A percentile compares a stretch with the other conserved stretches of the same genome.
phyloP scores from a whole-genome alignment of 345 rosid species.

The Eucalyptus regnans region DNA sequence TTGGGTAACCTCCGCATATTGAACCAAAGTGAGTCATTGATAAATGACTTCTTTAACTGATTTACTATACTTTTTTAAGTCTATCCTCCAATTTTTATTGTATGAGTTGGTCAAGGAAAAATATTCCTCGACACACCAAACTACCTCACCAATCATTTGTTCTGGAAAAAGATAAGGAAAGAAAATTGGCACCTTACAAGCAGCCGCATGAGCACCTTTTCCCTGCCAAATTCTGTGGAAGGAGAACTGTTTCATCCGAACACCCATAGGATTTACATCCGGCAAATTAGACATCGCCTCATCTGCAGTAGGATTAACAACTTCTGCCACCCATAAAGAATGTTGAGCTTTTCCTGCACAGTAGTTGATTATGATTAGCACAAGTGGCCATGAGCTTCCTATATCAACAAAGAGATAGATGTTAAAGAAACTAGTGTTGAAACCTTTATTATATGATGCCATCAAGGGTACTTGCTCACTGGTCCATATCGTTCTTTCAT shows the following conservation, averaged over 20 bases:
- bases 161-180: not conserved
- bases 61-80: not conserved
- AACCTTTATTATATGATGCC: constrained; percentile 91
- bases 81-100: not conserved
- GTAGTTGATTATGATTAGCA: not conserved
- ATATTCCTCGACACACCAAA: not conserved
- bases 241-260: constrained; percentile 44
- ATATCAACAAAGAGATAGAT: not conserved
- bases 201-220: constrained; percentile 76
- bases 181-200: constrained; percentile 48
- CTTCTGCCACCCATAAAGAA: constrained; percentile 83
- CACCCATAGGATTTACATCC: constrained; percentile 32
- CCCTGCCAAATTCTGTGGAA: constrained; percentile 94
- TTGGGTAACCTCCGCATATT: not conserved
- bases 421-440: not conserved
- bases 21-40: not conserved
- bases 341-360: constrained; percentile 88
- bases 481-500: constrained; percentile 94
- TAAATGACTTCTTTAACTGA: not conserved
- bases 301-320: constrained; percentile 41
- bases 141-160: not conserved
- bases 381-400: not conserved
- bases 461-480: constrained; percentile 67
- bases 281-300: constrained; percentile 20
- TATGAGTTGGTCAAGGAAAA: not conserved